phyloP scores from a whole-genome alignment of 116 monocot species.

The Trichopus zeylanicus region DNA sequence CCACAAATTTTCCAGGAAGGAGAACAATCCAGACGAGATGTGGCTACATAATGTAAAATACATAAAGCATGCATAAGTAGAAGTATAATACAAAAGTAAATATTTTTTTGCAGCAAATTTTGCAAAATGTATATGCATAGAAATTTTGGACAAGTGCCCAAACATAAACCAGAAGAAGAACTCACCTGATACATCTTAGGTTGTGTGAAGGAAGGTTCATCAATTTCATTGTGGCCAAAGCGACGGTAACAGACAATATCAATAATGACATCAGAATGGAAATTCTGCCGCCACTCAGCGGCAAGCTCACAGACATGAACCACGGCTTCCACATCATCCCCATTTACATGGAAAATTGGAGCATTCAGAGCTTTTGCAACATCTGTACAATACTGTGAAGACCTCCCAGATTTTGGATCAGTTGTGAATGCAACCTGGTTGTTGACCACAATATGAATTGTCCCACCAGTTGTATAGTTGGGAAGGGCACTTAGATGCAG shows the following conservation, averaged over 20 bases:
- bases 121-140: not conserved
- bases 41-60: too few relatives aligned
- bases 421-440: not conserved
- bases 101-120: not conserved
- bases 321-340: not conserved
- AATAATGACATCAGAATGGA: constrained; percentile 1
- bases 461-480: not conserved
- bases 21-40: too few relatives aligned
- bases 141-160: not conserved
- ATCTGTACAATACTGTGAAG: not conserved
- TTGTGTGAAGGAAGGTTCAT: not conserved
- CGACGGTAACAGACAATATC: not conserved
- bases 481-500: not conserved
- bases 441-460: constrained; percentile 1
- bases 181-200: not conserved
- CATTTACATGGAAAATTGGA: constrained; percentile 1
- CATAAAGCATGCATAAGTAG: too few relatives aligned
- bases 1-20: too few relatives aligned
- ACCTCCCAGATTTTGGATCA: constrained; percentile 2
- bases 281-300: not conserved
- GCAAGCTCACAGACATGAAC: constrained; percentile 1
- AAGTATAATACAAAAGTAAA: too few relatives aligned
- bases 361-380: constrained; percentile 2
- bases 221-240: not conserved
- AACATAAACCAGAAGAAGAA: not conserved